phyloP scores from a whole-genome alignment of 2,329 filamentous ascomycete species.

The Paecilomyces sp. region DNA sequence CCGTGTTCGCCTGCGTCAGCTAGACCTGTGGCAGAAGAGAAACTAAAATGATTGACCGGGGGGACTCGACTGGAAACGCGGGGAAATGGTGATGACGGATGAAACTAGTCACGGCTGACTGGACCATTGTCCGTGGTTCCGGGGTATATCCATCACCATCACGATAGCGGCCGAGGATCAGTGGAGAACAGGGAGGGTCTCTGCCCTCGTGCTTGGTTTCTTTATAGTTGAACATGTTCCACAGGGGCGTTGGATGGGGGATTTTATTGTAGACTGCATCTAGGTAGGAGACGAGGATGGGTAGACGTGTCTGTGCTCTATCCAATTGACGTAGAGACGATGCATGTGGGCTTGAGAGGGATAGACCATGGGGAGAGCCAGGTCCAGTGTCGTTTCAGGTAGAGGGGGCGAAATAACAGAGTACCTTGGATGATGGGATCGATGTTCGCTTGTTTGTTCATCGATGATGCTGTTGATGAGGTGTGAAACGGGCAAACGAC shows the following conservation, averaged over 20 bases:
- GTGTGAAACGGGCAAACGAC: background rate
- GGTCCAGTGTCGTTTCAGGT: background rate
- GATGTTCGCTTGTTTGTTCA: too few species aligned
- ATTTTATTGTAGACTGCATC: too few species aligned
- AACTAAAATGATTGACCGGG: background rate
- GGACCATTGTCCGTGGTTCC: background rate
- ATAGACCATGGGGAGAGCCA: too few species aligned
- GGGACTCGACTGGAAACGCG: background rate
- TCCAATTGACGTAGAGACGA: too few species aligned
- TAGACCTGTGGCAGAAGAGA: background rate
- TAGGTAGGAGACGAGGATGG: too few species aligned
- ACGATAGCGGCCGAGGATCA: background rate
- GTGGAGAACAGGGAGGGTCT: background rate
- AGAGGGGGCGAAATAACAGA: background rate
- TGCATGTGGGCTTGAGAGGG: too few species aligned
- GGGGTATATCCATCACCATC: too few species aligned
- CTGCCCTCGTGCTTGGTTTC: background rate
- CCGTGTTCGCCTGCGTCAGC: background rate
- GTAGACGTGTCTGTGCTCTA: too few species aligned
- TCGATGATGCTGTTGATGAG: background rate
- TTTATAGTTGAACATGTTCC: background rate
- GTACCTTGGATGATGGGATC: too few species aligned
- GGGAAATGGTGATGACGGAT: background rate
- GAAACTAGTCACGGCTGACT: background rate
- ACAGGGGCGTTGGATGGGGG: background rate